Evolutionary conservation across 768 basidiomycete species (phyloP), one percentile per base, ranked within the genome.

Genomic region (Dacryopinax spathularia): DNA sequence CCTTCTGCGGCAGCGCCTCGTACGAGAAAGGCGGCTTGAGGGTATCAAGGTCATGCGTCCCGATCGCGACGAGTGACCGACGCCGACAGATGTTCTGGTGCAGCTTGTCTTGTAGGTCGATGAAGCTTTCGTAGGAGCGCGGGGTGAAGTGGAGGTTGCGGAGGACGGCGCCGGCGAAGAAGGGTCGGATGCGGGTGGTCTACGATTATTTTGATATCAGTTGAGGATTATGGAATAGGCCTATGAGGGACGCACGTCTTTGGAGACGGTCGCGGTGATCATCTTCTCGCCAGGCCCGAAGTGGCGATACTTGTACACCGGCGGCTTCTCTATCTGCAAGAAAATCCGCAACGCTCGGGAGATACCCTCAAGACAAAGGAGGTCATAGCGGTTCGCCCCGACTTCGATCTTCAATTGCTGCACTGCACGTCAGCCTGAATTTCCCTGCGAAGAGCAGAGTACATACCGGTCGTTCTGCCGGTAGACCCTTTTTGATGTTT

Each of bases 321-420:
- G 90, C 1, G 88, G 76, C 64, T 80, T 77, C 56, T 79, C 76
- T 71, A 84, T 82, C 48, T 83, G 80, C 56, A 96, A 77, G 82
- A 93, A 99, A 66, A 88, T 82, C 31, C 84, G 82, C 61, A 99
- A 81, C 7, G 86, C 90, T 10, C 91, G 82, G 22, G 93, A 82
- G 70, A 99, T 89, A 64, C 96, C 96, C 76, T 99, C 96, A 71
- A 96, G 86, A 72, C 96, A 99, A 62, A 99, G 82, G 20, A 99
- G 81, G 76, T 99, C 96, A 71, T 98, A 98, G 85, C 93, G 86
- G 74, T 99, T 99, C n/a, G 96, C 96, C 44, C 96, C 94, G 43
- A 97, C 82, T 75, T 99, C 96, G 69, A 99, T 96, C 81, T 98
- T 99, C 69, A 99, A 79, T 89, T 96, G 91, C 86, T 97, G 70